Evolutionary conservation across 192 early-diverging fungal species (phyloP), one percentile per base, ranked within the genome.

Genomic region (Gamsiella multidivaricata): DNA sequence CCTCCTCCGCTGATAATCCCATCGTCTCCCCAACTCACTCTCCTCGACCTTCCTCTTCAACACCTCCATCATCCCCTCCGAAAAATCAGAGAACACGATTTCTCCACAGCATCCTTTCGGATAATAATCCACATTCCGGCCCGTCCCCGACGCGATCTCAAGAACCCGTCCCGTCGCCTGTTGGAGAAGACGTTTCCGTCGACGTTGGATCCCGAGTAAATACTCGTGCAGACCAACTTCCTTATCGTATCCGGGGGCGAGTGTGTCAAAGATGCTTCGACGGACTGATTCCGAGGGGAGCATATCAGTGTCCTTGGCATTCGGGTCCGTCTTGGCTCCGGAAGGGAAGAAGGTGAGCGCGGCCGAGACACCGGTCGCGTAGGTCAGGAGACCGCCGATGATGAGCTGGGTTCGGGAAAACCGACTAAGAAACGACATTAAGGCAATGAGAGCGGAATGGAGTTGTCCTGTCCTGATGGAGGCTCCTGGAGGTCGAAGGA

Each of bases 21-120:
- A 78, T n/a, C 74, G 49, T 25, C 59, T 78, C 4, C 74, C 74
- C 31, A 78, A 12, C 42, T 78, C 74, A 12, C 74, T 78, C 52
- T 43, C 32, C 18, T 32, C 65, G 3, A 78, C 65, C 36, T 60
- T 78, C 45, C 57, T 26, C 49, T 63, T 64, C 58, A 78, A 41
- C 20, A 78, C 65, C 28, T 78, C 20, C 74, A 78, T 78, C 74
- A 78, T 78, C 17, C 74, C 74, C 33, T 78, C 60, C 0, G 74
- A 78, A 36, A 78, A 78, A 45, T 78, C 74, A 22, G 74, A 69
- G 54, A 78, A 78, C 32, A 78, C 65, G 46, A 78, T 78, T 49
- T 78, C 74, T 22, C 37, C 41, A 46, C 74, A 78, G 26, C 74
- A 78, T 17, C 65, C 74, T 41, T 68, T 63, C 7, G 46, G 25